Conservation (phyloP, 2,329 filamentous ascomycete species). For the Colletotrichum sojae region DNA sequence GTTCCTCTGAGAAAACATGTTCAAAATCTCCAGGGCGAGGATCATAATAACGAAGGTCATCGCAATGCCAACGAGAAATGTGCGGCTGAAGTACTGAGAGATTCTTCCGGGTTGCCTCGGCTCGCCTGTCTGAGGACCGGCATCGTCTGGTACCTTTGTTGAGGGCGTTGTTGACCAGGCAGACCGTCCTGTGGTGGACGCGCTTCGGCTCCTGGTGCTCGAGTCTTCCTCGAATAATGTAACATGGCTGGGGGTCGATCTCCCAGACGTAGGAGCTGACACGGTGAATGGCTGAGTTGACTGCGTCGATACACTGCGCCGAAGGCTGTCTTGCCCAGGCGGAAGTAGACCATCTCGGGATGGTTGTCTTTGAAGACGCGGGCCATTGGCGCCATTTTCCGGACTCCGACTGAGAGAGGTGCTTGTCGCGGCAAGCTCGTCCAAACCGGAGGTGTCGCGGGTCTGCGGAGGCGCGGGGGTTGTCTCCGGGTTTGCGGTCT, state of each 20-base stretch:
- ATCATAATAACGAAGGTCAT: neutral
- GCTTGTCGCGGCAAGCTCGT: too few relatives aligned
- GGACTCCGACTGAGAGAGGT: too few relatives aligned
- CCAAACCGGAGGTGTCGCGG: neutral
- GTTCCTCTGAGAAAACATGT: neutral
- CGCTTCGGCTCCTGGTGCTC: neutral
- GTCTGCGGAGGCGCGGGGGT: too few relatives aligned
- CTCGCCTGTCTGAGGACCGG: neutral
- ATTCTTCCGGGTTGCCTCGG: neutral
- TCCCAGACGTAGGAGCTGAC: neutral
- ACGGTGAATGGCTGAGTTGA: too few relatives aligned
- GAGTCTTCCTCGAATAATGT: neutral
- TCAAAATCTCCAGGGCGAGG: neutral
- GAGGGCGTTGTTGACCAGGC: neutral
- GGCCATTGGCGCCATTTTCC: too few relatives aligned
- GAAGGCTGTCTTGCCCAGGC: too few relatives aligned
- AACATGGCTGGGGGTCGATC: neutral
- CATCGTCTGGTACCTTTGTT: neutral
- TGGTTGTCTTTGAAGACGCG: too few relatives aligned
- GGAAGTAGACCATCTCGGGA: too few relatives aligned
- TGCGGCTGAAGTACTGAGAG: constrained; percentile 8
- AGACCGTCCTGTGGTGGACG: neutral
- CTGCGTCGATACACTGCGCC: too few relatives aligned
- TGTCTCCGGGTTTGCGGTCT: too few relatives aligned
- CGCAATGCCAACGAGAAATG: neutral